Conservation (phyloP, 352 stramenopile genomes). For the Blastocystis sp. region DNA sequence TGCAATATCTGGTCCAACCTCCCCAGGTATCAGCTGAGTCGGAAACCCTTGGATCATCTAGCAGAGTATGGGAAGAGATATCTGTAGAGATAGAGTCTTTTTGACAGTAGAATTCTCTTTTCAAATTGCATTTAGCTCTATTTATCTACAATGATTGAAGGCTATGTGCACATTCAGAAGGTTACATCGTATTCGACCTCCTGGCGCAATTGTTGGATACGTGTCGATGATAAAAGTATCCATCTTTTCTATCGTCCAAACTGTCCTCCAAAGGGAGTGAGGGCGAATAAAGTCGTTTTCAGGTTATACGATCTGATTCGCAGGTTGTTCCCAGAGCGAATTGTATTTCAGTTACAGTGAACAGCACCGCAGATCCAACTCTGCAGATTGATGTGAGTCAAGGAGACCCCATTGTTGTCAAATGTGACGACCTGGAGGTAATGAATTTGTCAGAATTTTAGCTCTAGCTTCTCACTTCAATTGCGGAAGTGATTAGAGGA, state of each 20-base stretch:
- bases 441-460: not conserved
- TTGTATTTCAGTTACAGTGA: not conserved
- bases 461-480: not conserved
- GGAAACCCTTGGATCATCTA: slow-evolving; percentile 49
- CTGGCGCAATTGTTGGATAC: slow-evolving; percentile 49
- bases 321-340: slow-evolving; percentile 12
- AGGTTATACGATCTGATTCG: not conserved
- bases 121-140: too few species aligned
- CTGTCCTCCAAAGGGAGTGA: slow-evolving; percentile 28
- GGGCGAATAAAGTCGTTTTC: not conserved
- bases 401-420: not conserved
- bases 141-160: slow-evolving; percentile 53
- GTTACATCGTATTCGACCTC: slow-evolving; percentile 39
- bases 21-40: slow-evolving; percentile 24
- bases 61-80: too few species aligned
- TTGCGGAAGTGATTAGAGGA: not conserved
- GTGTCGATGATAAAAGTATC: slow-evolving; percentile 37
- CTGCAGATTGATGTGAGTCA: not conserved
- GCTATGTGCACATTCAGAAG: slow-evolving; percentile 44
- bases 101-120: too few species aligned
- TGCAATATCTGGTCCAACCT: slow-evolving; percentile 20
- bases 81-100: too few species aligned
- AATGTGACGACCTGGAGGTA: slow-evolving; percentile 13
- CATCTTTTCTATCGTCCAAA: slow-evolving; percentile 43
- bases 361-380: too few species aligned